These are phyloP conservation scores for Saccharomyces hybrid DNA, from an alignment of 1,139 yeast species.

Conservation along the genomic window DNA sequence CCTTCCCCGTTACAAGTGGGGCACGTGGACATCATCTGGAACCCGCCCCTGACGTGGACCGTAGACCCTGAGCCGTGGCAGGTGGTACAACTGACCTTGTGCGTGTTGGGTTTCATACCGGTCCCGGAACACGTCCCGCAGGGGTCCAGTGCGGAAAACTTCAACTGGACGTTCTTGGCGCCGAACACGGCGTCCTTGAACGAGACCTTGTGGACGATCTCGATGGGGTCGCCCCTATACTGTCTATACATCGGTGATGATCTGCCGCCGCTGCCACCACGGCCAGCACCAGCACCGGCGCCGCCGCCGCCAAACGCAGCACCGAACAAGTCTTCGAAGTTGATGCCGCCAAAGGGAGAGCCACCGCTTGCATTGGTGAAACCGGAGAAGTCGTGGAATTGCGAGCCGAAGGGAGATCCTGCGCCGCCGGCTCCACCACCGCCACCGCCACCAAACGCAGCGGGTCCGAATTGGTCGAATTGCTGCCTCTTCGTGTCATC, in stretches of 20 bases:
- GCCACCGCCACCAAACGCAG: conserved; percentile 63
- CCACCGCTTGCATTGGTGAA: conserved; percentile 34
- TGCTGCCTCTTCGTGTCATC: conserved; percentile 84
- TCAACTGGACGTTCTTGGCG: conserved; percentile 50
- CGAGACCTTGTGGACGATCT: conserved; percentile 62
- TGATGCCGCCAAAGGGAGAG: conserved; percentile 38
- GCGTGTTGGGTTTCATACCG: conserved; percentile 73
- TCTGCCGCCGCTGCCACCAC: conserved; percentile 31
- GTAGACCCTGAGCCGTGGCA: conserved; percentile 95
- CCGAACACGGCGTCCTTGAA: conserved; percentile 90
- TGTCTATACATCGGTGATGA: conserved; percentile 46
- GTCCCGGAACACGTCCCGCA: conserved; percentile 78
- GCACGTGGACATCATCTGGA: conserved; percentile 96
- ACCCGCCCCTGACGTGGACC: conserved; percentile 87
- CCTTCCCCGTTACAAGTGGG: conserved; percentile 84
- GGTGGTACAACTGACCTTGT: conserved; percentile 70
- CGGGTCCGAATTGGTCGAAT: conserved; percentile 85
- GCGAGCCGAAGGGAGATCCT: conserved; percentile 36
- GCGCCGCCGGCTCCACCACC: conserved; percentile 38
- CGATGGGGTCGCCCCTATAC: conserved; percentile 85
- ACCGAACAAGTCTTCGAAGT: conserved; percentile 84
- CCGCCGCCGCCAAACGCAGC: conserved; percentile 49
- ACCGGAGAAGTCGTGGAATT: conserved; percentile 38
- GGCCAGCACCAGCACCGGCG: conserved; percentile 27
- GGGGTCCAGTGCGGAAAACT: conserved; percentile 66